Conservation (phyloP, 139 green algal genomes). For the Monoraphidium neglectum region DNA sequence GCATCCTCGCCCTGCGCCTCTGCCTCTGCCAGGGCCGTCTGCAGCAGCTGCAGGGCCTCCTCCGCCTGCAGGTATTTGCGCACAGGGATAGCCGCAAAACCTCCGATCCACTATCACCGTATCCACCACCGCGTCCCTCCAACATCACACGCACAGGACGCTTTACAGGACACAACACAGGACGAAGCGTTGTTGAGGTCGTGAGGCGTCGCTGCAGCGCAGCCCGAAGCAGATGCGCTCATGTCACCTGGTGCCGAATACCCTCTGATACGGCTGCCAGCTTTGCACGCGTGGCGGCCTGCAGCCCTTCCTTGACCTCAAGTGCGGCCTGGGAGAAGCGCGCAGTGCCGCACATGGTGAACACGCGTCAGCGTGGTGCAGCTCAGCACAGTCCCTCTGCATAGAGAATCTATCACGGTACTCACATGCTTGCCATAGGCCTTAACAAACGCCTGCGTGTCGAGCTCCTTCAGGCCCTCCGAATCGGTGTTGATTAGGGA, state of each 20-base stretch:
- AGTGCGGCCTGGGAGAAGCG: background rate
- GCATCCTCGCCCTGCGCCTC: background rate
- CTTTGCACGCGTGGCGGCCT: slow-evolving; percentile 8
- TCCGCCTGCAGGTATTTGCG: background rate
- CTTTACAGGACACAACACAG: too few species aligned
- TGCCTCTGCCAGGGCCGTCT: slow-evolving; percentile 11
- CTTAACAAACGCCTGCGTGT: background rate
- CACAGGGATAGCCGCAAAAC: too few species aligned
- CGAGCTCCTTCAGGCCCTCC: slow-evolving; percentile 12
- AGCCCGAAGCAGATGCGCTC: background rate
- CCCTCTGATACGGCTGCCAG: slow-evolving; percentile 14
- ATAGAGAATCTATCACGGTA: background rate
- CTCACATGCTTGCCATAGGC: slow-evolving; percentile 14
- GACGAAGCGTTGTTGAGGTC: too few species aligned
- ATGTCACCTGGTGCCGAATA: slow-evolving; percentile 1
- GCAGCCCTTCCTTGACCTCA: slow-evolving; percentile 33
- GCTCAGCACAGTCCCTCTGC: background rate
- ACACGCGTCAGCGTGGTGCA: background rate
- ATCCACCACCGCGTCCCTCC: too few species aligned
- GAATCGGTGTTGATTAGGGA: too few species aligned
- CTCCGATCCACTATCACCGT: too few species aligned
- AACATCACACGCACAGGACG: too few species aligned
- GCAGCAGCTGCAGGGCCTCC: slow-evolving; percentile 15
- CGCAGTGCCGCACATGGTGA: background rate
- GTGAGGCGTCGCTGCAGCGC: background rate